phyloP scores from a whole-genome alignment of 495 filamentous ascomycete genomes.

The Aspergillus conjunctus region DNA sequence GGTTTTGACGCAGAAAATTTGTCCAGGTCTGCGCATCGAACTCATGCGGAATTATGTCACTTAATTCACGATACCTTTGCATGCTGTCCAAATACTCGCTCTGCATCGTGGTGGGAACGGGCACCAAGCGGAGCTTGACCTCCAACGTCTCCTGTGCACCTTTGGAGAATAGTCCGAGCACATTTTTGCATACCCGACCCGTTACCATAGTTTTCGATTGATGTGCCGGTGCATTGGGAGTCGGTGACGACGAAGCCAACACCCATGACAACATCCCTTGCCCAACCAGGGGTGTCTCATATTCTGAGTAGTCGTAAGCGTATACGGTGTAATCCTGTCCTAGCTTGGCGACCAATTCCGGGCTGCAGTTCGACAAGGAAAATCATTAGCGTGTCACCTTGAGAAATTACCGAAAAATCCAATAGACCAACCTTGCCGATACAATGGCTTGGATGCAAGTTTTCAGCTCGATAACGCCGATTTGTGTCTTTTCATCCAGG shows the following conservation, averaged over 20 bases:
- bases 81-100: constrained; percentile 67
- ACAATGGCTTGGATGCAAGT: constrained; percentile 89
- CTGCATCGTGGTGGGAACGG: constrained; percentile 75
- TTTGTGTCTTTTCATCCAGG: constrained; percentile 73
- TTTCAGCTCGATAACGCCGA: constrained; percentile 88
- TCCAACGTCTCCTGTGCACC: constrained; percentile 88
- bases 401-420: constrained; percentile 4
- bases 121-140: constrained; percentile 86
- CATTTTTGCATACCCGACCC: constrained; percentile 83
- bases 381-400: constrained; percentile 3
- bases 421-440: constrained; percentile 58
- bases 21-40: constrained; percentile 74
- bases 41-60: constrained; percentile 59
- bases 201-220: constrained; percentile 79
- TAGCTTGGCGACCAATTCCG: constrained; percentile 80
- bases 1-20: constrained; percentile 63
- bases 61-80: constrained; percentile 61
- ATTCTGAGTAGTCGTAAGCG: constrained; percentile 95
- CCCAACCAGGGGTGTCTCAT: constrained; percentile 87
- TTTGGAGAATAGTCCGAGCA: constrained; percentile 78
- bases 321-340: constrained; percentile 95
- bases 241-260: constrained; percentile 62
- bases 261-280: constrained; percentile 95
- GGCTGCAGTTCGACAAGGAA: constrained; percentile 54
- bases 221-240: constrained; percentile 55